These are phyloP conservation scores for Sclerotinia nivalis DNA, from an alignment of 2,329 filamentous ascomycete genomes.

Conservation along the genomic window DNA sequence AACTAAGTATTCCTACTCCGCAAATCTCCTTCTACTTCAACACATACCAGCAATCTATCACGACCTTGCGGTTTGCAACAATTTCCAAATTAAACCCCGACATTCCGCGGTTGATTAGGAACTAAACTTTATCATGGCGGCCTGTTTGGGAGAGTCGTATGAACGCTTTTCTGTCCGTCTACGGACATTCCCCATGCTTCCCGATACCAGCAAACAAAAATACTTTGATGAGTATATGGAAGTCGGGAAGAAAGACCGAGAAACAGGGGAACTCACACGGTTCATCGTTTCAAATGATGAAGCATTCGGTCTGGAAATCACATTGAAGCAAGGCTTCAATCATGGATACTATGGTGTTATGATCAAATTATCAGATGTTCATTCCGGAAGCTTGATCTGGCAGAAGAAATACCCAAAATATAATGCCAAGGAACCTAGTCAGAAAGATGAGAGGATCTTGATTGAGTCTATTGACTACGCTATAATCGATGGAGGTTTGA, in stretches of 20 bases:
- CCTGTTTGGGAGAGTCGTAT: slow-evolving; percentile 2
- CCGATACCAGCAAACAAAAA: not conserved
- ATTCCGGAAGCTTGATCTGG: not conserved
- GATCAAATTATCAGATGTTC: not conserved
- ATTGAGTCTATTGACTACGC: not conserved
- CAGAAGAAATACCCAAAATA: slow-evolving; percentile 13
- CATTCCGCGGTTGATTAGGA: not conserved
- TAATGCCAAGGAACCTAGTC: not conserved
- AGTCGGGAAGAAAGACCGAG: slow-evolving; percentile 3
- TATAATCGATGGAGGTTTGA: not conserved
- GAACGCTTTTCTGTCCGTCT: slow-evolving; percentile 10
- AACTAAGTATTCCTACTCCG: not conserved
- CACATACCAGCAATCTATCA: not conserved
- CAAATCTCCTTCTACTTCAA: no score
- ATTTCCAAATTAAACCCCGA: not conserved
- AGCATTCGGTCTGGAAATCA: slow-evolving; percentile 1
- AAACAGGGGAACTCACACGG: not conserved
- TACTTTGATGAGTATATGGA: slow-evolving; percentile 18
- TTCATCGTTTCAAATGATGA: slow-evolving; percentile 1
- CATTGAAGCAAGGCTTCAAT: not conserved
- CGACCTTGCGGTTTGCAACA: not conserved
- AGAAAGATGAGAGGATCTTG: not conserved
- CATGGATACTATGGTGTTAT: slow-evolving; percentile 8
- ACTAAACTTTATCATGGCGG: not conserved
- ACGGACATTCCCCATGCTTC: not conserved